Percentiles rank a stretch among this genome's conserved stretches.
phyloP scores from a whole-genome alignment of 495 filamentous ascomycete species.

The Annulohypoxylon stygium region DNA sequence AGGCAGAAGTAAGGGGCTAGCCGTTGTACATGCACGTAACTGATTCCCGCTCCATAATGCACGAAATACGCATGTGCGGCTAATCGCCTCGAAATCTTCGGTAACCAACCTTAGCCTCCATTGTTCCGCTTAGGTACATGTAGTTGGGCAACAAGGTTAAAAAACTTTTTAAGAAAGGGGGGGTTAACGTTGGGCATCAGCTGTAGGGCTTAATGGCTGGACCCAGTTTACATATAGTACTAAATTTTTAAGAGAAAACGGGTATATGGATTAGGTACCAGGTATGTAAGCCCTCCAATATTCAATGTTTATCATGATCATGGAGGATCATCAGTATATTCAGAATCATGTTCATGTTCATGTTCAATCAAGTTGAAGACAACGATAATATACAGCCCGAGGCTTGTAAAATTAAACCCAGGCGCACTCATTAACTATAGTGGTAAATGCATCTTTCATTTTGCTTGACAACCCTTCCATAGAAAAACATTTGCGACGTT shows the following conservation, averaged over 20 bases:
- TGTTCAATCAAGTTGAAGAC: background rate
- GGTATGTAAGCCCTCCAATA: background rate
- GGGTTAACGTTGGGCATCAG: slow-evolving; percentile 28
- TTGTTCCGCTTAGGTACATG: slow-evolving; percentile 7
- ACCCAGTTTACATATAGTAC: slow-evolving; percentile 9
- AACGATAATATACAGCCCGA: background rate
- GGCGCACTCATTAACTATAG: slow-evolving; percentile 8
- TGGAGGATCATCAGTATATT: background rate
- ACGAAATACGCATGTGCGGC: slow-evolving; percentile 32
- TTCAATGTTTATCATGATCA: background rate
- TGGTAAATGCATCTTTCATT: slow-evolving; percentile 14
- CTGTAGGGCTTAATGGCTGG: slow-evolving; percentile 5
- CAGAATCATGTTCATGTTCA: background rate
- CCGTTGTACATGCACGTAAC: slow-evolving; percentile 40
- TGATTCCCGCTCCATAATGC: slow-evolving; percentile 22
- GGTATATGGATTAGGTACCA: background rate
- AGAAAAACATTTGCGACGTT: background rate
- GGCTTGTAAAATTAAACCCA: background rate
- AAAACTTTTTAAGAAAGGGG: slow-evolving; percentile 20
- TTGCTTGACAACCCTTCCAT: background rate
- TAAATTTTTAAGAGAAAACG: background rate
- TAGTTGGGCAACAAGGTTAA: slow-evolving; percentile 35
- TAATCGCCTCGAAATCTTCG: slow-evolving; percentile 27
- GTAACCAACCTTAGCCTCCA: slow-evolving; percentile 29
- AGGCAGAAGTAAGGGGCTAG: slow-evolving; percentile 8